These are phyloP conservation scores for Solanum medicagineum DNA, from an alignment of 257 asterid species.

Conservation along the genomic window DNA sequence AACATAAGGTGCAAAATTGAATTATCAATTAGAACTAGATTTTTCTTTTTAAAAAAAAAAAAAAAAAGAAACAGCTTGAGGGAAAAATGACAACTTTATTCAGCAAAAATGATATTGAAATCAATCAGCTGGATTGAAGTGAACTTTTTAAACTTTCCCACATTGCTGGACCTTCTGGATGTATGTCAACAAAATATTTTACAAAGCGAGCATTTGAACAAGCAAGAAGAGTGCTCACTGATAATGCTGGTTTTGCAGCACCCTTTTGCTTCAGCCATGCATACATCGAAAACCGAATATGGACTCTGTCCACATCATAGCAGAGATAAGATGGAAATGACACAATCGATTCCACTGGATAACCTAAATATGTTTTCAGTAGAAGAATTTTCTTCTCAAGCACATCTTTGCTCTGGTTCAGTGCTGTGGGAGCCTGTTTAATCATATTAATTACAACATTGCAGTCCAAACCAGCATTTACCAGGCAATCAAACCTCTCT, in stretches of 20 bases:
- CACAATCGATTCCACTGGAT: conserved; percentile 57
- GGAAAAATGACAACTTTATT: not conserved
- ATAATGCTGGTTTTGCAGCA: conserved; percentile 59
- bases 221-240: conserved; percentile 66
- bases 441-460: conserved; percentile 54
- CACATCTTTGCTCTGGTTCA: conserved; percentile 62
- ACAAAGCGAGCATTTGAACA: conserved; percentile 56
- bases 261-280: conserved; percentile 68
- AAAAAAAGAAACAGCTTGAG: not conserved
- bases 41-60: too few species aligned
- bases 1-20: not conserved
- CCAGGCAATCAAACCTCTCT: conserved; percentile 80
- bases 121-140: conserved; percentile 9
- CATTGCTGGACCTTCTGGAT: conserved; percentile 67
- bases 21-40: not conserved
- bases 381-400: conserved; percentile 50
- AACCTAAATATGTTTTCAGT: conserved; percentile 45
- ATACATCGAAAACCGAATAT: conserved; percentile 59
- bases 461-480: conserved; percentile 67
- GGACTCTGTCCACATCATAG: conserved; percentile 61
- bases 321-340: conserved; percentile 68
- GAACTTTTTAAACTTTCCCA: conserved; percentile 51
- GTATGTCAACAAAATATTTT: conserved; percentile 56
- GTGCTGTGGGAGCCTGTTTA: conserved; percentile 49
- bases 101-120: not conserved